Conservation (phyloP, 495 filamentous ascomycete species). For the Aspergillus campestris region DNA sequence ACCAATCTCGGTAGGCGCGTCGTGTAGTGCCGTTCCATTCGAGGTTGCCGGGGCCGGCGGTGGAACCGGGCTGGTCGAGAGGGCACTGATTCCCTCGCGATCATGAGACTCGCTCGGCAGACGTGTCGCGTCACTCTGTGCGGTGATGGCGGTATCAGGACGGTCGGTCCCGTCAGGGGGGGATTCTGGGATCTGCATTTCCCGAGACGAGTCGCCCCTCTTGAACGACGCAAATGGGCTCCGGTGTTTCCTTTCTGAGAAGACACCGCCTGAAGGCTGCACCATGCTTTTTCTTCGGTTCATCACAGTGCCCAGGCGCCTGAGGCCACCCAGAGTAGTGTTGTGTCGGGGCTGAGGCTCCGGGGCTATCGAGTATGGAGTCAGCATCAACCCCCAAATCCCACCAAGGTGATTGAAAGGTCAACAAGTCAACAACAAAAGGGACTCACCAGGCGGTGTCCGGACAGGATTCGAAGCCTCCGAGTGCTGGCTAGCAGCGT, state of each 20-base stretch:
- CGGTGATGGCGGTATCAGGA: slow-evolving; percentile 29
- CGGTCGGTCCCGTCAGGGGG: slow-evolving; percentile 25
- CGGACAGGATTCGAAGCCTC: slow-evolving; percentile 37
- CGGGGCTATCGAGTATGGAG: not conserved
- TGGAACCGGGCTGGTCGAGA: slow-evolving; percentile 15
- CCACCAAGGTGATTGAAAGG: not conserved
- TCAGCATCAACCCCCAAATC: not conserved
- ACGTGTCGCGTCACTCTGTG: slow-evolving; percentile 22
- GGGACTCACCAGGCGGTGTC: slow-evolving; percentile 36
- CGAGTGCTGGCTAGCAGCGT: slow-evolving; percentile 56
- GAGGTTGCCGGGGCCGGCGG: slow-evolving; percentile 13
- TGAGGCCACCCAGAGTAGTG: slow-evolving; percentile 45
- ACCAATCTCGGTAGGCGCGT: slow-evolving; percentile 11
- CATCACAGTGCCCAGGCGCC: slow-evolving; percentile 74
- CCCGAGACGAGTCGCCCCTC: slow-evolving; percentile 31
- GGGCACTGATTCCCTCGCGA: slow-evolving; percentile 10
- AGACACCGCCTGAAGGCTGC: slow-evolving; percentile 25
- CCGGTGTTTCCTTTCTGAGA: slow-evolving; percentile 42
- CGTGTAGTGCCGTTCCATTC: slow-evolving; percentile 25
- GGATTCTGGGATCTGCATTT: slow-evolving; percentile 36
- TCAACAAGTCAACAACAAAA: not conserved
- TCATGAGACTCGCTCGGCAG: slow-evolving; percentile 26
- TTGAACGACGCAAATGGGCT: slow-evolving; percentile 47
- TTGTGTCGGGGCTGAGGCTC: slow-evolving; percentile 31
- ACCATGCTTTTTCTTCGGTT: slow-evolving; percentile 49